Percentiles rank a stretch among this genome's conserved stretches.
phyloP scores from a whole-genome alignment of 805 yeast genomes.

The Schwanniomyces sp. region DNA sequence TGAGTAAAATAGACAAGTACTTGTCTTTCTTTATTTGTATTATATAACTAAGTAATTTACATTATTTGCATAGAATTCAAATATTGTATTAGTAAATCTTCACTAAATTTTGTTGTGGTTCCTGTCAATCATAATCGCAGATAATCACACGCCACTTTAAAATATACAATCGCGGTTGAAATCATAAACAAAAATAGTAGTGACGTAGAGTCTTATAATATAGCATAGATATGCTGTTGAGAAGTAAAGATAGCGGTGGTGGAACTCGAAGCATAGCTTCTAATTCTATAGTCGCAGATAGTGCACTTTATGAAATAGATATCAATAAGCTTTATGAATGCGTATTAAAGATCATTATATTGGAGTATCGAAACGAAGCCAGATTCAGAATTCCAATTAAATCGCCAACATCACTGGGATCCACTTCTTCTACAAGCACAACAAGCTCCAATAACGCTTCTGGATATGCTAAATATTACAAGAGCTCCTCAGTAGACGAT shows the following conservation, averaged over 20 bases:
- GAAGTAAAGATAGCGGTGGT: constrained; percentile 7
- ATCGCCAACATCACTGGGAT: not conserved
- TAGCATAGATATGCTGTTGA: constrained; percentile 6
- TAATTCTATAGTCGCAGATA: constrained; percentile 15
- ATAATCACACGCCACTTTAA: not conserved
- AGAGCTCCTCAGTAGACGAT: constrained; percentile 25
- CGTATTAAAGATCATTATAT: constrained; percentile 52
- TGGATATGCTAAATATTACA: constrained; percentile 8
- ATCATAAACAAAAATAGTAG: not conserved
- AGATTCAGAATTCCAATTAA: constrained; percentile 45
- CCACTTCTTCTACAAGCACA: not conserved
- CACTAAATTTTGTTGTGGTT: not conserved
- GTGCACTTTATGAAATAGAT: constrained; percentile 19
- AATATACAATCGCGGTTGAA: not conserved
- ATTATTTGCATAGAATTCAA: not conserved
- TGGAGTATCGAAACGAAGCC: constrained; percentile 66
- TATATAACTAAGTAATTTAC: not conserved
- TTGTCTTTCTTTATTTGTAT: not conserved
- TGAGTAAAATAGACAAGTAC: not conserved
- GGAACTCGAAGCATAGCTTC: constrained; percentile 27
- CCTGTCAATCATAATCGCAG: not conserved
- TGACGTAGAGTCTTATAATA: not conserved
- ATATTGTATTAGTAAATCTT: not conserved
- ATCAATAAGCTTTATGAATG: constrained; percentile 44
- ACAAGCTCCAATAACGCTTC: not conserved